Conservation (phyloP, 1,139 yeast genomes). For the Diutina rugosa region DNA sequence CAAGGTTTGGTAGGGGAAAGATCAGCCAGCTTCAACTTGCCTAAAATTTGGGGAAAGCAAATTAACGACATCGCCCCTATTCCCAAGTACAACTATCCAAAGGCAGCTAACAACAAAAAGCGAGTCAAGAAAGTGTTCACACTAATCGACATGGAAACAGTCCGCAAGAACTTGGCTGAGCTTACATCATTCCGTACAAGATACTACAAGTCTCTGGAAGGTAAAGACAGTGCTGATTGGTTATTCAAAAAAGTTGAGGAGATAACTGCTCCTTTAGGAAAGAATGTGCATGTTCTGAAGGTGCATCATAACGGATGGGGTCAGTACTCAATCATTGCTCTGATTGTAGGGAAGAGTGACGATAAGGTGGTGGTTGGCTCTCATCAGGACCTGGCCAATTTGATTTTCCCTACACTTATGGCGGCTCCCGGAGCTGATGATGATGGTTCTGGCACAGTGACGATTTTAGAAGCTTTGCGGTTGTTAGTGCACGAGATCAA, state of each 20-base stretch:
- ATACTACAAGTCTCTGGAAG: conserved; percentile 62
- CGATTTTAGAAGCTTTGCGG: conserved; percentile 65
- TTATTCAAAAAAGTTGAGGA: conserved; percentile 36
- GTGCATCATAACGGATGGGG: conserved; percentile 29
- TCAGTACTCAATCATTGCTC: conserved; percentile 28
- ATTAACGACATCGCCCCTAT: conserved; percentile 12
- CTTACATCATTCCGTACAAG: conserved; percentile 71
- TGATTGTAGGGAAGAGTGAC: conserved; percentile 23
- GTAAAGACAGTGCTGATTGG: conserved; percentile 67
- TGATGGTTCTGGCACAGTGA: conserved; percentile 81
- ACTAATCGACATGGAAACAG: conserved; percentile 28
- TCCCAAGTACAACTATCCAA: conserved; percentile 46
- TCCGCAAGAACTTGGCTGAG: conserved; percentile 42
- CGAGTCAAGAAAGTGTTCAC: conserved; percentile 28
- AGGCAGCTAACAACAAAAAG: conserved; percentile 19
- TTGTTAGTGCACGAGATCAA: conserved; percentile 30
- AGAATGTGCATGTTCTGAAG: conserved; percentile 14
- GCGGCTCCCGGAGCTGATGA: conserved; percentile 96
- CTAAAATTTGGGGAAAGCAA: conserved; percentile 20
- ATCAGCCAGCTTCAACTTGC: conserved; percentile 5
- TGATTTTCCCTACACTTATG: conserved; percentile 54
- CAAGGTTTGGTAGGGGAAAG: conserved; percentile 15
- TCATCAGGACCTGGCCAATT: conserved; percentile 78
- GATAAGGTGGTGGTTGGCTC: conserved; percentile 67
- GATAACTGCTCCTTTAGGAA: conserved; percentile 17